phyloP scores from a whole-genome alignment of 2,329 filamentous ascomycete species.

The Trichoderma breve region DNA sequence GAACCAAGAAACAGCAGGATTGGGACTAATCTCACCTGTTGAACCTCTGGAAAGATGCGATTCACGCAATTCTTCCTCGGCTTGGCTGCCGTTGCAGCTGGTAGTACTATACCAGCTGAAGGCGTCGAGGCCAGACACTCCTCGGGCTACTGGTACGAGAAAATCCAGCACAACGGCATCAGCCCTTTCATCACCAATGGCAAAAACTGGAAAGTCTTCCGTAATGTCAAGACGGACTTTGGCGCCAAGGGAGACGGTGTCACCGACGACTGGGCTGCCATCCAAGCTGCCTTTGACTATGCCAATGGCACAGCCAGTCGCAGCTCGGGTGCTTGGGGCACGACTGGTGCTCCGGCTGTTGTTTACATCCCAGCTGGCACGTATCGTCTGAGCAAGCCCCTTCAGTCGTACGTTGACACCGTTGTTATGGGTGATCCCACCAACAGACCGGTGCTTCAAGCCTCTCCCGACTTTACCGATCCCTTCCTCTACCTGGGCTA shows the following conservation, averaged over 20 bases:
- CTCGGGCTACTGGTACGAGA: conserved; percentile 22
- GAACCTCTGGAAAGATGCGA: conserved; percentile 6
- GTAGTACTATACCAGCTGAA: neutral
- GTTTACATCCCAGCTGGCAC: conserved; percentile 34
- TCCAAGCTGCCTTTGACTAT: conserved; percentile 37
- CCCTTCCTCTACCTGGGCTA: conserved; percentile 22
- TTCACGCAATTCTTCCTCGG: conserved; percentile 8
- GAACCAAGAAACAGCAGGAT: too few relatives aligned
- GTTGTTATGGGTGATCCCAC: conserved; percentile 33
- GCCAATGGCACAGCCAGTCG: conserved; percentile 19
- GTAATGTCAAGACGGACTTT: conserved; percentile 64
- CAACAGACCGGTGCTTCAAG: conserved; percentile 31
- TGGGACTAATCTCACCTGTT: neutral
- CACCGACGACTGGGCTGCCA: conserved; percentile 76
- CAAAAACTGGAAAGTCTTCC: conserved; percentile 53
- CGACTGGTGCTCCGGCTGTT: conserved; percentile 23
- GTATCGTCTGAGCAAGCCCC: conserved; percentile 32
- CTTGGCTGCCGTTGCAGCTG: conserved; percentile 10
- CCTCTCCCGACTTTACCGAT: conserved; percentile 20
- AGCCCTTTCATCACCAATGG: conserved; percentile 22
- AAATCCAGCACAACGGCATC: conserved; percentile 23
- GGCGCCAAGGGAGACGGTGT: conserved; percentile 61
- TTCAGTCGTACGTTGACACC: conserved; percentile 33
- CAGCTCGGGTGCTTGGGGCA: conserved; percentile 20
- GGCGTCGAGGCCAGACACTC: conserved; percentile 1